Evolutionary conservation across 2,329 filamentous ascomycete genomes (phyloP).

Genomic region (Paecilomyces dactylethromorphus): DNA sequence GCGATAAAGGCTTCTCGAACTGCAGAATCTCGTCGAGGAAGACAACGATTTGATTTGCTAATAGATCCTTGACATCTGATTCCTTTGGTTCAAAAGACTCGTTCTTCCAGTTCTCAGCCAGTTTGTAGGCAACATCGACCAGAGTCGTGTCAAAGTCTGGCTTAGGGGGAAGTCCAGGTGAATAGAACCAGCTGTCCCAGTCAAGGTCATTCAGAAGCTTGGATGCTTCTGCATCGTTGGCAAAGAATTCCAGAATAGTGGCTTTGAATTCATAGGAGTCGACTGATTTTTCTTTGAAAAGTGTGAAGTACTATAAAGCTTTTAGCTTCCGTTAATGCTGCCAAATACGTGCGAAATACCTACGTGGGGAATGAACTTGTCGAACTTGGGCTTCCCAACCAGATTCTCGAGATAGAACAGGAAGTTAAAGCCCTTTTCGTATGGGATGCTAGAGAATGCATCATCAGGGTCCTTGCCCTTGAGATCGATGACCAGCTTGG

Average conservation of each 20-base stretch:
- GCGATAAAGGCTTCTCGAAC: constrained; percentile 57
- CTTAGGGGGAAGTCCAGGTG: constrained; percentile 82
- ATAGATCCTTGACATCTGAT: constrained; percentile 66
- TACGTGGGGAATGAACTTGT: constrained; percentile 84
- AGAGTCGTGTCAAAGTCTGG: constrained; percentile 84
- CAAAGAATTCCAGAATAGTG: constrained; percentile 81
- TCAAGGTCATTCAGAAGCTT: constrained; percentile 66
- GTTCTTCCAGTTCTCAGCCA: constrained; percentile 75
- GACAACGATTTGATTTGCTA: constrained; percentile 82
- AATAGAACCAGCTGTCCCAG: constrained; percentile 86
- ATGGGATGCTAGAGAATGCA: constrained; percentile 85
- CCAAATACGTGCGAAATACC: constrained; percentile 4
- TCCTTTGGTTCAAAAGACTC: constrained; percentile 53
- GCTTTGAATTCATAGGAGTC: constrained; percentile 93
- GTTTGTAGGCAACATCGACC: constrained; percentile 74
- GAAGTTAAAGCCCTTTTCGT: constrained; percentile 95
- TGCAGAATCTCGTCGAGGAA: constrained; percentile 76
- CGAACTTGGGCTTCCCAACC: constrained; percentile 78
- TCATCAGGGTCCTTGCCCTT: constrained; percentile 92
- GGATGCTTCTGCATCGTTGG: constrained; percentile 53
- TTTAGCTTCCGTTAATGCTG: constrained; percentile 5
- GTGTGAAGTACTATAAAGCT: constrained; percentile 63
- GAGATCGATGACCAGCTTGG: constrained; percentile 79
- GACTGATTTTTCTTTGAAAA: constrained; percentile 76
- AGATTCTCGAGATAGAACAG: constrained; percentile 84